Percentiles rank a stretch among this genome's conserved stretches.
These are phyloP conservation scores for Aureoboletus auriporus DNA, from an alignment of 768 basidiomycete genomes.

Conservation along the genomic window DNA sequence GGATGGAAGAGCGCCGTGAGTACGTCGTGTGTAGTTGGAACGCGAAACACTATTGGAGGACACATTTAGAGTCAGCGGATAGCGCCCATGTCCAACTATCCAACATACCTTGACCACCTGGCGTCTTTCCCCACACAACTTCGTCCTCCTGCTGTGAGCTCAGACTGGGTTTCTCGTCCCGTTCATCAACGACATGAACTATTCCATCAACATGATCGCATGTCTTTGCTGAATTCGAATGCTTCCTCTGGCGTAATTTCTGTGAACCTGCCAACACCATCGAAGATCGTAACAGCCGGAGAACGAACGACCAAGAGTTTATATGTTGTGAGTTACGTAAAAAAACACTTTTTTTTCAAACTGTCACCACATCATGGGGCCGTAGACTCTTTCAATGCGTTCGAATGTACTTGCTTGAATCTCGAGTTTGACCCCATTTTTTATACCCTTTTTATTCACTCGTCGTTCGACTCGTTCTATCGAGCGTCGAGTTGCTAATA, in stretches of 20 bases:
- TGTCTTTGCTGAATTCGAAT: not conserved
- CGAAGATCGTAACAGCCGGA: not conserved
- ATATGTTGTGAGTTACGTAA: constrained; percentile 10
- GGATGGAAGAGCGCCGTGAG: constrained; percentile 84
- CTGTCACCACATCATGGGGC: no score
- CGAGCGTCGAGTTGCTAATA: constrained; percentile 51
- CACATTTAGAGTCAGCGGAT: not conserved
- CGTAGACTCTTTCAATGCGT: no score
- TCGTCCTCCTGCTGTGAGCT: constrained; percentile 36
- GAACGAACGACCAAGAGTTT: not conserved
- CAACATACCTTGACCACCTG: constrained; percentile 65
- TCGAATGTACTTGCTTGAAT: no score
- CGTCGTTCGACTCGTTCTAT: constrained; percentile 38
- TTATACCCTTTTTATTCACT: constrained; percentile 44
- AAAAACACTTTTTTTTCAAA: not conserved
- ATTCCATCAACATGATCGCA: not conserved
- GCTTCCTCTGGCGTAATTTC: constrained; percentile 23
- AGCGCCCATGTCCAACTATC: no score
- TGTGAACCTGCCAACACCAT: constrained; percentile 21
- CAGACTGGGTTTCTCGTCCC: constrained; percentile 8
- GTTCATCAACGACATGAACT: constrained; percentile 8
- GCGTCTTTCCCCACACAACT: constrained; percentile 87
- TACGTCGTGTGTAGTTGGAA: constrained; percentile 90
- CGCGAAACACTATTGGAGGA: constrained; percentile 69
- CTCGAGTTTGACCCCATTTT: not conserved